phyloP scores from a whole-genome alignment of 2,329 filamentous ascomycete species.

The Trichophyton schoenleinii region DNA sequence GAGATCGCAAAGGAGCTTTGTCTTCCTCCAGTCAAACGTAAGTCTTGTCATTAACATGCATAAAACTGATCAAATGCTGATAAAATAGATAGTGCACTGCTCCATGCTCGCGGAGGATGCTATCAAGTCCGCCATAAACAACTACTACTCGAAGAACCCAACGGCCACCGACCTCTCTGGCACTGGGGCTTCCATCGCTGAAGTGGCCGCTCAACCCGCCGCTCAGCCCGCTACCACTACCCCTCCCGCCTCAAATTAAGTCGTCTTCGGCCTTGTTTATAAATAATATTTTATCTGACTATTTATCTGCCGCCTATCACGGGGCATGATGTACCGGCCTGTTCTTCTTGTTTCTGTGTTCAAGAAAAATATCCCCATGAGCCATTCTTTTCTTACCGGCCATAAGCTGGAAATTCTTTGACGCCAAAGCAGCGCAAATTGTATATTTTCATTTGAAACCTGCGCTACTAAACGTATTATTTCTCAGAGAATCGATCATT shows the following conservation, averaged over 20 bases:
- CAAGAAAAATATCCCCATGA: background rate
- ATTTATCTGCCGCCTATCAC: background rate
- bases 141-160: slow-evolving; percentile 87
- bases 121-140: slow-evolving; percentile 81
- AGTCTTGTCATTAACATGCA: slow-evolving; percentile 21
- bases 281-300: background rate
- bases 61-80: background rate
- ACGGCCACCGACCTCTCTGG: slow-evolving; percentile 63
- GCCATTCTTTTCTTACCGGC: background rate
- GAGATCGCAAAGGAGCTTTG: slow-evolving; percentile 96
- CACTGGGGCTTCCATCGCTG: slow-evolving; percentile 51
- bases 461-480: background rate
- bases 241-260: background rate
- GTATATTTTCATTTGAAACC: background rate
- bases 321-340: background rate
- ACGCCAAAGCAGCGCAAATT: background rate
- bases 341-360: background rate
- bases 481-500: background rate
- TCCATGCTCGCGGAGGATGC: slow-evolving; percentile 87
- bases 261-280: background rate
- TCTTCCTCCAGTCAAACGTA: slow-evolving; percentile 74
- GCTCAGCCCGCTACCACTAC: background rate
- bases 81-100: slow-evolving; percentile 55
- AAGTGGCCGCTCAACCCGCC: background rate
- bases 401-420: background rate